phyloP scores from a whole-genome alignment of 2,329 filamentous ascomycete genomes.

The Madurella fahalii region DNA sequence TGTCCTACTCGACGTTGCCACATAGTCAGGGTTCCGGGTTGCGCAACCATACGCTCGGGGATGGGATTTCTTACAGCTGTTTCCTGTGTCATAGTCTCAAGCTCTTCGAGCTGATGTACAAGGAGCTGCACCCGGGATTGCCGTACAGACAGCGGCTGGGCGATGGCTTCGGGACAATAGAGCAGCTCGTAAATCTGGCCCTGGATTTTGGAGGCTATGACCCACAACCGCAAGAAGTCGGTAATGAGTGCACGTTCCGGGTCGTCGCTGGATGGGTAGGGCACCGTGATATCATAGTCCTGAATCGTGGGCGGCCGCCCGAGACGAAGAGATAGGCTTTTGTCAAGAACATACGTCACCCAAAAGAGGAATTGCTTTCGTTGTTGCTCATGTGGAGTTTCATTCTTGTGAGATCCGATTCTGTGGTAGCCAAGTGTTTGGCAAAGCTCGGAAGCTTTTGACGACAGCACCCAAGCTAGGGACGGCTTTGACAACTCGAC shows the following conservation, averaged over 20 bases:
- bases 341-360: constrained; percentile 53
- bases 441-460: constrained; percentile 55
- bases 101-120: constrained; percentile 3
- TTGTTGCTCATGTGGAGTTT: constrained; percentile 31
- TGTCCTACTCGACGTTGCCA: neutral
- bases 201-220: constrained; percentile 51
- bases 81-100: constrained; percentile 4
- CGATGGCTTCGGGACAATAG: constrained; percentile 48
- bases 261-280: constrained; percentile 30
- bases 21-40: neutral
- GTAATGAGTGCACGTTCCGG: constrained; percentile 12
- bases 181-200: constrained; percentile 54
- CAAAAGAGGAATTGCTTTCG: constrained; percentile 37
- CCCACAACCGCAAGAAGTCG: constrained; percentile 48
- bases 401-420: constrained; percentile 26
- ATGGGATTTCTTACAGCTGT: constrained; percentile 1
- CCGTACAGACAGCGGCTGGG: constrained; percentile 36
- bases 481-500: constrained; percentile 59
- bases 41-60: neutral
- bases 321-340: constrained; percentile 53
- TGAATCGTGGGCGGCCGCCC: constrained; percentile 57
- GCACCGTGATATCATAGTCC: constrained; percentile 50
- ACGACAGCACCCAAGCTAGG: constrained; percentile 58
- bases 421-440: constrained; percentile 60
- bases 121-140: constrained; percentile 32